Evolutionary conservation across 176 grass and related monocot genomes (phyloP).

Genomic region (Bonia amplexicaulis): DNA sequence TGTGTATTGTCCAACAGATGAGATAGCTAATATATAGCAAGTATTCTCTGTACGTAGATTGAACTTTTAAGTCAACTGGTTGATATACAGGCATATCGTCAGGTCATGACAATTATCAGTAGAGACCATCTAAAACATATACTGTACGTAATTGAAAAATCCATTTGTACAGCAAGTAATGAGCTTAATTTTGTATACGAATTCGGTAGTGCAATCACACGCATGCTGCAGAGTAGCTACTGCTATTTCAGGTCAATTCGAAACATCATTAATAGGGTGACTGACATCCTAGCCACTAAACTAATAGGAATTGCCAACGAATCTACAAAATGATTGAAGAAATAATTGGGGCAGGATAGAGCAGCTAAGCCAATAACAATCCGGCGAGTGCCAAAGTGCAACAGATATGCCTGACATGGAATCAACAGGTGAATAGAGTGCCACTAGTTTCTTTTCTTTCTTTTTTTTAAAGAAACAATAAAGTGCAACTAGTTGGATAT

Average conservation of each 20-base stretch:
- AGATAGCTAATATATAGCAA: background rate
- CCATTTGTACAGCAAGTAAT: background rate
- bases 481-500: no score
- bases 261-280: background rate
- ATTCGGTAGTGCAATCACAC: background rate
- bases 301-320: background rate
- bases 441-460: background rate
- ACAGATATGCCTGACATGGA: conserved; percentile 25
- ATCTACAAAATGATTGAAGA: conserved; percentile 22
- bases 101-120: no score
- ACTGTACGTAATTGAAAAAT: background rate
- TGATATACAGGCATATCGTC: no score
- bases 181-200: background rate
- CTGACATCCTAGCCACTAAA: conserved; percentile 14
- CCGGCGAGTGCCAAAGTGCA: conserved; percentile 40
- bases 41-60: background rate
- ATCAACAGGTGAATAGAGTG: background rate
- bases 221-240: background rate
- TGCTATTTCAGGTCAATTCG: conserved; percentile 10
- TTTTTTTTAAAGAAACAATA: no score
- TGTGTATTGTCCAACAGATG: background rate
- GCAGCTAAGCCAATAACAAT: background rate
- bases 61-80: background rate
- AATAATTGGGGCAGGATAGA: background rate
- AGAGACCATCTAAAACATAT: no score